Evolutionary conservation across 1,284 basidiomycete species (phyloP).

Genomic region (Cryptococcus sp.): DNA sequence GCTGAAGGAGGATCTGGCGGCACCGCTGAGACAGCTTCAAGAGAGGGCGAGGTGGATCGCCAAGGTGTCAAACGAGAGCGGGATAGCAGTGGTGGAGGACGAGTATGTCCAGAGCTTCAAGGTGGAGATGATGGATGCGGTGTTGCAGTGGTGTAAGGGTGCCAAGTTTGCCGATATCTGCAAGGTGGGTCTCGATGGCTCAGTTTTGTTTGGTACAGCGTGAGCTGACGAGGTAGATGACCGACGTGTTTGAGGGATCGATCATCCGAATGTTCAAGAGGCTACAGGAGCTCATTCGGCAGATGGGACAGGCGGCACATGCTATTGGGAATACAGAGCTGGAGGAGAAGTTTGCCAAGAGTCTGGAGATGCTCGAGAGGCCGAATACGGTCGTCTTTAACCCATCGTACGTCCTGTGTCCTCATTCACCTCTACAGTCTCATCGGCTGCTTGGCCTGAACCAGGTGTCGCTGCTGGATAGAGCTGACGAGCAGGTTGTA

Average conservation of each 20-base stretch:
- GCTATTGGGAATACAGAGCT: conserved; percentile 94
- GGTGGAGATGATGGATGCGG: conserved; percentile 96
- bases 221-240: conserved; percentile 55
- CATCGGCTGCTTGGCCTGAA: no score
- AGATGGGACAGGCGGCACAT: conserved; percentile 91
- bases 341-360: conserved; percentile 82
- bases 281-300: conserved; percentile 86
- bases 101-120: conserved; percentile 96
- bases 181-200: conserved; percentile 61
- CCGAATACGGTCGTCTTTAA: conserved; percentile 93
- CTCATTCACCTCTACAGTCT: no score
- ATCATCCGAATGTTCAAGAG: conserved; percentile 91
- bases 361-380: conserved; percentile 81
- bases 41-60: conserved; percentile 92
- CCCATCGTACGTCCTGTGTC: conserved; percentile 61
- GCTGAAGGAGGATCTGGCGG: conserved; percentile 86
- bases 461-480: not conserved
- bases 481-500: not conserved
- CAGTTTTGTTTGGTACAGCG: not conserved
- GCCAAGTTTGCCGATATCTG: conserved; percentile 94
- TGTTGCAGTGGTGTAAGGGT: conserved; percentile 94
- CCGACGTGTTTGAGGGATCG: conserved; percentile 94
- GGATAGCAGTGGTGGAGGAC: conserved; percentile 81
- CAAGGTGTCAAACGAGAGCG: conserved; percentile 89
- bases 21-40: conserved; percentile 88